Evolutionary conservation across 352 stramenopile species (phyloP), one percentile per base, ranked within the genome.

Genomic region (Halophytophthora polymorphica): DNA sequence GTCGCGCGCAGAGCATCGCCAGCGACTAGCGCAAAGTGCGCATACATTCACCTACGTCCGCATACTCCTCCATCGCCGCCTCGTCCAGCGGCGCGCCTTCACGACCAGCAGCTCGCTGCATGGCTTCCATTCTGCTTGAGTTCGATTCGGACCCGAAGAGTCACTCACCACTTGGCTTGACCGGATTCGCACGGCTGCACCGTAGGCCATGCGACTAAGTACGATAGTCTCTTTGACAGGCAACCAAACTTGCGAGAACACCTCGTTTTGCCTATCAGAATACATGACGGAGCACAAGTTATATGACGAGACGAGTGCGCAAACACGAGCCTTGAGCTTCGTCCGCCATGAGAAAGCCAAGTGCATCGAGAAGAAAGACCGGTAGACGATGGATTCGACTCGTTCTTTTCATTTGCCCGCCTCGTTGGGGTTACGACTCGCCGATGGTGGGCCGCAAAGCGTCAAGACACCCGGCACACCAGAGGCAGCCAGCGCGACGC

Each of bases 1-100:
- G 45, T 50, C 22, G 43, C 25, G 2, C 4, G 11, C 22, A 19
- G 21, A 40, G 7, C 18, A 14, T 2, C 17, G n/a, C 13, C 11
- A 7, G 13, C 33, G 2, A 38, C 33, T 10, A n/a, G 33, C 13
- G 11, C 51, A n/a, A 6, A 29, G 12, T 25, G 12, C 22, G 10
- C 4, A 33, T 13, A 7, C 5, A 7, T 7, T 3, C 21, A 60
- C 65, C 33, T 77, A 90, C 82, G 58, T 90, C 62, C 0, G 70
- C 71, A 43, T 89, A 93, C 47, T 89, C 69, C 77, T 86, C 76
- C 64, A 90, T 78, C 23, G 69, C 56, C 14, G 60, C 75, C 21
- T 83, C 69, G 31, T 84, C 69, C 67, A 87, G 86, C n/a, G 60
- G 43, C 8, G 41, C 36, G 31, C 53, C 44, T 7, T 31, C 57